These are phyloP conservation scores for Aquilaria sinensis DNA, from an alignment of 345 rosid species.

Conservation along the genomic window DNA sequence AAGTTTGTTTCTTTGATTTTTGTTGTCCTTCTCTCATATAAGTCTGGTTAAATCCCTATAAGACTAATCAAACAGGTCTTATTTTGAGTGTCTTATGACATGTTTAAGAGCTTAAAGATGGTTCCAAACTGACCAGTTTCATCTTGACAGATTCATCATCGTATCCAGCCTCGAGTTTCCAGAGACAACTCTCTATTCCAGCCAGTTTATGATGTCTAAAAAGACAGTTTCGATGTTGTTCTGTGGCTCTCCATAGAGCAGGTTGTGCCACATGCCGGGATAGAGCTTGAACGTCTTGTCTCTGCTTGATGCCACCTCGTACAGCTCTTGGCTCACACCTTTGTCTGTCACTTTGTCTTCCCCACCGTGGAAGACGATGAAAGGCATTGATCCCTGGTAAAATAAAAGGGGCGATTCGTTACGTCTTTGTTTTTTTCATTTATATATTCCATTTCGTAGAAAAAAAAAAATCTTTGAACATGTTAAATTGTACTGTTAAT, in stretches of 20 bases:
- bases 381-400: conserved; percentile 57
- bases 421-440: background rate
- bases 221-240: conserved; percentile 64
- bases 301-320: conserved; percentile 36
- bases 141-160: too few species aligned
- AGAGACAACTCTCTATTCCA: conserved; percentile 26
- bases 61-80: too few species aligned
- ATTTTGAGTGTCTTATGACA: too few species aligned
- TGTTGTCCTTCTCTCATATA: too few species aligned
- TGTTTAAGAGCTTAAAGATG: too few species aligned
- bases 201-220: conserved; percentile 57
- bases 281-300: conserved; percentile 80
- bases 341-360: conserved; percentile 78
- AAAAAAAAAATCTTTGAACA: too few species aligned
- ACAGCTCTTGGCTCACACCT: conserved; percentile 45
- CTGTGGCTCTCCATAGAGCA: conserved; percentile 70
- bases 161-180: conserved; percentile 50
- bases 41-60: too few species aligned
- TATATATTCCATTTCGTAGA: too few species aligned
- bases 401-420: background rate
- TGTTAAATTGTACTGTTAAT: too few species aligned
- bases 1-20: too few species aligned
- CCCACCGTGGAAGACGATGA: conserved; percentile 72
- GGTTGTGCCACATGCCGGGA: conserved; percentile 84
- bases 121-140: too few species aligned